A percentile compares a stretch with the other conserved stretches of the same genome.
These are phyloP conservation scores for Dalbergia cochinchinensis DNA, from an alignment of 306 rosid genomes.

Conservation along the genomic window DNA sequence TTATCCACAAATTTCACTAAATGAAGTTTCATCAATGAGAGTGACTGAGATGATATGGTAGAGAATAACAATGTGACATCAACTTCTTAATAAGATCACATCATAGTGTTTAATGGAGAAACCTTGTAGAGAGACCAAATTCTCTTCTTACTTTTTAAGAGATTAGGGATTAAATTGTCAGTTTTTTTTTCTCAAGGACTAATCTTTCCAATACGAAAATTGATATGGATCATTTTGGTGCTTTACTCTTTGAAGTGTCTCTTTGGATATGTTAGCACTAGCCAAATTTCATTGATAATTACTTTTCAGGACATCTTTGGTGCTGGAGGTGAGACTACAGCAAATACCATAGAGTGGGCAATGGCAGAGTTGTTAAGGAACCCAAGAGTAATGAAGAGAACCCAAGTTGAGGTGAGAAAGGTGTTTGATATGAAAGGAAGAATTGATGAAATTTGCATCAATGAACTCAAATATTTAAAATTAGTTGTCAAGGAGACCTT, in stretches of 20 bases:
- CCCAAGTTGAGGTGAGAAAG: constrained; percentile 20
- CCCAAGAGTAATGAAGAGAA: constrained; percentile 34
- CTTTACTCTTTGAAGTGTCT: background rate
- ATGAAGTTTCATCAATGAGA: no score
- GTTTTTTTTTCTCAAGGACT: no score
- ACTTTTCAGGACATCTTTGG: constrained; percentile 32
- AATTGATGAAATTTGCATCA: background rate
- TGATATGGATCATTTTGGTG: no score
- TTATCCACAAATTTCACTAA: no score
- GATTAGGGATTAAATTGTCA: no score
- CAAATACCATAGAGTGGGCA: constrained; percentile 44
- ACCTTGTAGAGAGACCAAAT: no score
- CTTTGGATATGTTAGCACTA: background rate
- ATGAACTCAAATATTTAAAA: constrained; percentile 42
- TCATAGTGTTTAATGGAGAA: no score
- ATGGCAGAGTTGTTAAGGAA: constrained; percentile 29
- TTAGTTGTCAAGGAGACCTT: constrained; percentile 47
- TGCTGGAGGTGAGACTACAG: constrained; percentile 53
- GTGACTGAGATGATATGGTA: no score
- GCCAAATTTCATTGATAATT: background rate
- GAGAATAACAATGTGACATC: no score
- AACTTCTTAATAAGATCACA: no score
- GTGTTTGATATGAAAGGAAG: constrained; percentile 4
- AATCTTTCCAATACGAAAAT: no score
- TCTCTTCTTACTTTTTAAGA: no score